Base-by-base conservation (phyloP, 495 filamentous ascomycete species). In the Podospora australis region DNA sequence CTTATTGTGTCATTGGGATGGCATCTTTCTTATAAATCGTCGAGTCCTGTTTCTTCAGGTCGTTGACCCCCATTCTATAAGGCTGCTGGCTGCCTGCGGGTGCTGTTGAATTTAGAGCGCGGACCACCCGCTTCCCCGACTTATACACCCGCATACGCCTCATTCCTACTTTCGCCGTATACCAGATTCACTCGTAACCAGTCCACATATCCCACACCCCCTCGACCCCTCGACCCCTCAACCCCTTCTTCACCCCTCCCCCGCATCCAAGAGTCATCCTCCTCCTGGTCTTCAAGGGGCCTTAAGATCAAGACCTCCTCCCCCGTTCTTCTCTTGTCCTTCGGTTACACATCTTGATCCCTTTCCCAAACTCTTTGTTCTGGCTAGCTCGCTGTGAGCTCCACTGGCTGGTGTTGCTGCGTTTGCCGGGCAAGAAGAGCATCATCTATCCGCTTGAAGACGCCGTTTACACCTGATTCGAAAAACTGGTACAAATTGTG, bases 81-180 rank as follows among this genome's bases (percentile, higher is more conserved):
- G 17, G 51, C 45, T 38, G 19, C 35, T 45, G 51, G 45, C 40
- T 49, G 51, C 51, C 51, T 54, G 45, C 39, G 29, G 8, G 3
- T 21, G 17, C 23, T 23, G 10, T 5, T 34, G 22, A 25, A 9
- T 20, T 14, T 26, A 41, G 40, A 28, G 39, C 51, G 50, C 45
- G 40, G 40, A 54, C 51, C 51, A 48, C 44, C 2, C 21, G 28
- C 22, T 13, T 22, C 22, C 10, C 11, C 19, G 22, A 21, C 25
- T 43, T 42, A 38, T 20, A 20, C 42, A 25, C 35, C 32, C 34
- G 14, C 44, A 46, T 20, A 36, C 17, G 23, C 16, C 25, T 36
- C 38, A 28, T 9, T 39, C 45, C 9, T 23, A n/a, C 50, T 40
- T 43, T 43, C 40, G 40, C 40, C 40, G 40, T 23, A 43, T 36